phyloP scores from a whole-genome alignment of 257 asterid species.

The Verbena officinalis region DNA sequence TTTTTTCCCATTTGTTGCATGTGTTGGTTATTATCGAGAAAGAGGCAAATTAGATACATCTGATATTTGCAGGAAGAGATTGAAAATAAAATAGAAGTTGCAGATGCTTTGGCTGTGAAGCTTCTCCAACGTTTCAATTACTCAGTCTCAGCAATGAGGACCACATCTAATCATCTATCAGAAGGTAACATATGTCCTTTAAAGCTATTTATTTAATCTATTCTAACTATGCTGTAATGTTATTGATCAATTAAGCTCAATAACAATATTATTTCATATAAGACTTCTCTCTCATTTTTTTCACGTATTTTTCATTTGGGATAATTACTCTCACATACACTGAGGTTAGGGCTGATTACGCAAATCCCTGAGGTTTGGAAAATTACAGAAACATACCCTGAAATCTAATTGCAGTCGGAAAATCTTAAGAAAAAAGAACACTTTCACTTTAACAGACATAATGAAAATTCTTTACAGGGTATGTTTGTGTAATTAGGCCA shows the following conservation, averaged over 20 bases:
- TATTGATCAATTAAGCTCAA: conserved; percentile 6
- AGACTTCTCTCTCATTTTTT: too few species aligned
- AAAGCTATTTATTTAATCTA: background rate
- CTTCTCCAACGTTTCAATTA: conserved; percentile 91
- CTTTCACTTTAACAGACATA: too few species aligned
- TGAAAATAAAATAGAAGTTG: conserved; percentile 94
- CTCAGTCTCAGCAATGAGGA: conserved; percentile 84
- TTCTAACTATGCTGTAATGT: conserved; percentile 3
- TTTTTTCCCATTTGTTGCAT: too few species aligned
- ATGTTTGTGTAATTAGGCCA: too few species aligned
- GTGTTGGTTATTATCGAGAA: background rate
- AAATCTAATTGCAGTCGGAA: too few species aligned
- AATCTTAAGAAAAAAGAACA: too few species aligned
- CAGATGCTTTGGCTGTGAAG: conserved; percentile 89
- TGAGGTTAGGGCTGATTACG: too few species aligned
- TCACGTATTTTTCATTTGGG: too few species aligned
- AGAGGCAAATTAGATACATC: conserved; percentile 12
- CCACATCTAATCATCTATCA: conserved; percentile 81
- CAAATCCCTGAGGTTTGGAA: too few species aligned
- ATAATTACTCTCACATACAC: too few species aligned
- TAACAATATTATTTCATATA: background rate
- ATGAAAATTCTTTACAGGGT: too few species aligned
- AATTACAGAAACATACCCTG: too few species aligned
- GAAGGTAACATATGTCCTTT: conserved; percentile 58
- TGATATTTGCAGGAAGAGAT: conserved; percentile 74